phyloP scores from a whole-genome alignment of 2,329 filamentous ascomycete genomes.

The Fusarium austroafricanum region DNA sequence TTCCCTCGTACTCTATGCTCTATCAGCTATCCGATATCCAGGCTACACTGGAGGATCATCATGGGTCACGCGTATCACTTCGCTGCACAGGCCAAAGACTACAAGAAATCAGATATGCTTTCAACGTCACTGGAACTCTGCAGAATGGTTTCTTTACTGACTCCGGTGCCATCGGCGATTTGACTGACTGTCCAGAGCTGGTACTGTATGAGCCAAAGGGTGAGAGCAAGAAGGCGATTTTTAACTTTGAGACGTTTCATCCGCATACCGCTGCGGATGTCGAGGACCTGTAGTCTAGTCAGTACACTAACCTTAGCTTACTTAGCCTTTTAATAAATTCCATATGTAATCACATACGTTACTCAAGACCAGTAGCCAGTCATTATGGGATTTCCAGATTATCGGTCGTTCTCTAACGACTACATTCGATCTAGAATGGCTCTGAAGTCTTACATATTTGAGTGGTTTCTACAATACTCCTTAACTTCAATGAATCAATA shows the following conservation, averaged over 20 bases:
- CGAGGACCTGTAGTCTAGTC: constrained; percentile 13
- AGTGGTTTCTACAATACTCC: too few species aligned
- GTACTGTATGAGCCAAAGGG: constrained; percentile 26
- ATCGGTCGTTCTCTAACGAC: not conserved
- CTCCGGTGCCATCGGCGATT: not conserved
- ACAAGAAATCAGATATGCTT: constrained; percentile 17
- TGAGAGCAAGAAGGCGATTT: constrained; percentile 19
- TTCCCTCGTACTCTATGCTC: constrained; percentile 19
- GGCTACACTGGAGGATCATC: constrained; percentile 2
- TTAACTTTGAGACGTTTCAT: constrained; percentile 32
- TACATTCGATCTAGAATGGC: accelerated
- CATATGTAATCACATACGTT: not conserved
- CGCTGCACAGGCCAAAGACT: constrained; percentile 11
- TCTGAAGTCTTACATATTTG: too few species aligned
- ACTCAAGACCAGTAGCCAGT: not conserved
- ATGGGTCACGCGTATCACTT: constrained; percentile 20
- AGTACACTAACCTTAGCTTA: not conserved
- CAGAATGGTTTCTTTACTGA: constrained; percentile 13
- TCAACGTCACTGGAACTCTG: constrained; percentile 19
- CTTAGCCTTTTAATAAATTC: constrained; percentile 12
- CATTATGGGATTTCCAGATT: not conserved
- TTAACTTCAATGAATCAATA: too few species aligned
- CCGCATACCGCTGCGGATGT: constrained; percentile 22
- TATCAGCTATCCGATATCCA: constrained; percentile 22
- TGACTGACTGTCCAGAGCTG: constrained; percentile 6